Conservation (phyloP, 179 eudicot genomes). For the Silene vulgaris region DNA sequence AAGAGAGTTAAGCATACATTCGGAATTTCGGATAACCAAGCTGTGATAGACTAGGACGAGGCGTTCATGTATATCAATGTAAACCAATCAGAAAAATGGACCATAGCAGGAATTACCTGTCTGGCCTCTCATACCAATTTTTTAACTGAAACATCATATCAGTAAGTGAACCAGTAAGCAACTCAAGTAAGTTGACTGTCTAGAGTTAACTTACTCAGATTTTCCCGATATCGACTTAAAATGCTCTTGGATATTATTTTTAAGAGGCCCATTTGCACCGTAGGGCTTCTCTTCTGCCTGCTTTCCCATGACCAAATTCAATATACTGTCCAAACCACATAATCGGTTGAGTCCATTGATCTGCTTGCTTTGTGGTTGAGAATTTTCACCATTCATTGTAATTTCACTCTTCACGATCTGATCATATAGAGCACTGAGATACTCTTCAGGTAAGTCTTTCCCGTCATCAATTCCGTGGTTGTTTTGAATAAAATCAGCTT, state of each 20-base stretch:
- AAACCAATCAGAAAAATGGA: neutral
- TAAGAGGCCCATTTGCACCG: slow-evolving; percentile 78
- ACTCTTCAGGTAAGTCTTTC: slow-evolving; percentile 87
- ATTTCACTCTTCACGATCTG: slow-evolving; percentile 90
- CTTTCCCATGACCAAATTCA: slow-evolving; percentile 81
- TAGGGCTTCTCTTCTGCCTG: slow-evolving; percentile 82
- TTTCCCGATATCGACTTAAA: slow-evolving; percentile 82
- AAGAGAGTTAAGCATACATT: neutral
- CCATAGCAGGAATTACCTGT: neutral
- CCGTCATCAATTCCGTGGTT: slow-evolving; percentile 96
- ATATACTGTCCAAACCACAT: slow-evolving; percentile 85
- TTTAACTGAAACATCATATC: neutral
- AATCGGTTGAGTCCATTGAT: slow-evolving; percentile 72
- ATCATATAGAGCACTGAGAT: slow-evolving; percentile 77
- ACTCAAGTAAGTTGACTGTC: neutral
- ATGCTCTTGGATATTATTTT: slow-evolving; percentile 92
- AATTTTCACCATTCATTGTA: slow-evolving; percentile 75
- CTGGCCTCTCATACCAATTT: too few species aligned
- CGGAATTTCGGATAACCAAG: too few species aligned
- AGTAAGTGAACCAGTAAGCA: neutral
- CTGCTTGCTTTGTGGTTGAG: slow-evolving; percentile 83
- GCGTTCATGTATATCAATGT: neutral
- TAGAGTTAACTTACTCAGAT: slow-evolving; percentile 64
- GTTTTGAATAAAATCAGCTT: slow-evolving; percentile 89
- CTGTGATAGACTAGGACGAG: neutral